These are phyloP conservation scores for Vaccinium myrtillus DNA, from an alignment of 148 eudicot genomes.

Conservation along the genomic window DNA sequence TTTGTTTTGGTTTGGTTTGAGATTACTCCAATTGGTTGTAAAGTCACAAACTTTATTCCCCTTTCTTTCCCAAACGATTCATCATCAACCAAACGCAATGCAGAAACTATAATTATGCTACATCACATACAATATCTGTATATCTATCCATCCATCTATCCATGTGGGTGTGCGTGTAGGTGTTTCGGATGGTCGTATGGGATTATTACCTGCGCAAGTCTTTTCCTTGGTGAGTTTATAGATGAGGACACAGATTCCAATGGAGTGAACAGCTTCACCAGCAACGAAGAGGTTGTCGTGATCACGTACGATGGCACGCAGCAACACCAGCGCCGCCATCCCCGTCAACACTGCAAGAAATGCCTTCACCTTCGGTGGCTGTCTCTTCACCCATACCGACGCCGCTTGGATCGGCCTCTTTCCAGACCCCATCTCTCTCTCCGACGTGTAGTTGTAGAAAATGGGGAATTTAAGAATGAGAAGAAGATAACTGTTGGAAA, in stretches of 20 bases:
- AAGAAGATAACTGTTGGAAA: too few relatives aligned
- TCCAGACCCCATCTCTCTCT: constrained; percentile 38
- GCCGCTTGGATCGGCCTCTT: constrained; percentile 63
- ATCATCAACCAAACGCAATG: background rate
- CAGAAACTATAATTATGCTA: too few relatives aligned
- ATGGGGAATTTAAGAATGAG: too few relatives aligned
- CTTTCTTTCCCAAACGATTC: too few relatives aligned
- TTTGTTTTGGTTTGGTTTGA: too few relatives aligned
- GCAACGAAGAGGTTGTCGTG: constrained; percentile 89
- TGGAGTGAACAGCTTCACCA: constrained; percentile 79
- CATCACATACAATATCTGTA: too few relatives aligned
- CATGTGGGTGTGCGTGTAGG: background rate
- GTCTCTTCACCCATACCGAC: constrained; percentile 60
- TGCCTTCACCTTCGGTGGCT: constrained; percentile 90
- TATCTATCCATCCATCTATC: too few relatives aligned
- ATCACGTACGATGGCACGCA: constrained; percentile 65
- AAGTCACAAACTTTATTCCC: too few relatives aligned
- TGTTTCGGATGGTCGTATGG: background rate
- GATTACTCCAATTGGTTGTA: too few relatives aligned
- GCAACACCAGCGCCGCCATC: constrained; percentile 59
- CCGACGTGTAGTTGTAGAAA: too few relatives aligned
- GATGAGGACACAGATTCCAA: constrained; percentile 74
- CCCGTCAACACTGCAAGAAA: constrained; percentile 72
- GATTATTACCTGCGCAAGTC: constrained; percentile 75
- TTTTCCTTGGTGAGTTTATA: constrained; percentile 80